phyloP scores from a whole-genome alignment of 768 basidiomycete species.

The Lyophyllum decastes region DNA sequence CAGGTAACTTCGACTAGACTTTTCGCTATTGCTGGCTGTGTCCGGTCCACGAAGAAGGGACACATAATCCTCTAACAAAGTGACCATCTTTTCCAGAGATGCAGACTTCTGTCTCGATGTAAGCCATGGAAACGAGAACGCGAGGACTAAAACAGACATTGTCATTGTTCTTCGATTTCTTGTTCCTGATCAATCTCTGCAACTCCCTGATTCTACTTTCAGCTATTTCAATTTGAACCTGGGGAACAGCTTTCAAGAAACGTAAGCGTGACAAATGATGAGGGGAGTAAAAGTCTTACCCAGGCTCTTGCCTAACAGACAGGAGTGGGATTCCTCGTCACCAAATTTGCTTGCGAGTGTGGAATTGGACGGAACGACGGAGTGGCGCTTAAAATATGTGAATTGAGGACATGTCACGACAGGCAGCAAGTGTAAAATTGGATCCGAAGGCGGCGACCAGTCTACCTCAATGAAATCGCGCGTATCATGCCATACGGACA shows the following conservation, averaged over 20 bases:
- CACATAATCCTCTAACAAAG: slow-evolving; percentile 63
- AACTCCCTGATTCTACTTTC: slow-evolving; percentile 56
- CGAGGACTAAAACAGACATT: slow-evolving; percentile 1
- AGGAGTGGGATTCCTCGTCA: slow-evolving; percentile 78
- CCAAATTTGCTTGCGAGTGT: slow-evolving; percentile 78
- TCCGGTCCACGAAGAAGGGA: slow-evolving; percentile 51
- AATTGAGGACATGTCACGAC: slow-evolving; percentile 81
- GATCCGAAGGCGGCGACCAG: slow-evolving; percentile 54
- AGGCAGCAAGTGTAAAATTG: slow-evolving; percentile 69
- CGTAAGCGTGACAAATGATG: slow-evolving; percentile 4
- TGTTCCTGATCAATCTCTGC: slow-evolving; percentile 22
- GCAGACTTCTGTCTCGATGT: slow-evolving; percentile 10
- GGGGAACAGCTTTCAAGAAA: slow-evolving; percentile 50
- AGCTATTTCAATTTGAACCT: slow-evolving; percentile 66
- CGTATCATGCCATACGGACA: slow-evolving; percentile 70
- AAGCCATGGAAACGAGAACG: background rate
- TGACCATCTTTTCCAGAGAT: slow-evolving; percentile 49
- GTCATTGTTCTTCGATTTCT: slow-evolving; percentile 4
- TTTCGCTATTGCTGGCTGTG: slow-evolving; percentile 28
- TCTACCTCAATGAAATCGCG: slow-evolving; percentile 86
- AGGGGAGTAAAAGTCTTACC: slow-evolving; percentile 44
- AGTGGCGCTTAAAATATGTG: slow-evolving; percentile 73
- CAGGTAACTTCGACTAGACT: slow-evolving; percentile 50
- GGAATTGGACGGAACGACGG: slow-evolving; percentile 39
- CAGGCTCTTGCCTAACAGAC: slow-evolving; percentile 71